These are phyloP conservation scores for Meira nashicola DNA, from an alignment of 1,284 basidiomycete genomes.

Conservation along the genomic window DNA sequence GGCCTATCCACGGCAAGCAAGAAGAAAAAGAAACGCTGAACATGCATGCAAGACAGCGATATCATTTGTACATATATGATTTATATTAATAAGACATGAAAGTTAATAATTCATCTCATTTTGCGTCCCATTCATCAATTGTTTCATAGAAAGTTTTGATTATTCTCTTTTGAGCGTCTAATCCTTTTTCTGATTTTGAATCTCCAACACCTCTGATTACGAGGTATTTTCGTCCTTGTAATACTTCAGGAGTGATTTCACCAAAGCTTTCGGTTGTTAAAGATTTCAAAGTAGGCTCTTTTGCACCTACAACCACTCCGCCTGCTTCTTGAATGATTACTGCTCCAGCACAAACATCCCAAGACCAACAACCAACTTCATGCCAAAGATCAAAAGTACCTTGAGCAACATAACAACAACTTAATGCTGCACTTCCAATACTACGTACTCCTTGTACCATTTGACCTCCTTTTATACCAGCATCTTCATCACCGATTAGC, in stretches of 20 bases:
- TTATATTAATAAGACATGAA: neutral
- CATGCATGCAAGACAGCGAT: neutral
- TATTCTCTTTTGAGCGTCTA: slow-evolving; percentile 71
- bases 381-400: slow-evolving; percentile 48
- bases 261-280: slow-evolving; percentile 56
- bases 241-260: slow-evolving; percentile 63
- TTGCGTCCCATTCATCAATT: slow-evolving; percentile 65
- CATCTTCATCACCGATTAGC: slow-evolving; percentile 68
- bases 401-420: slow-evolving; percentile 40
- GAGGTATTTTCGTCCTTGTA: slow-evolving; percentile 80
- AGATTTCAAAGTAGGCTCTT: slow-evolving; percentile 32
- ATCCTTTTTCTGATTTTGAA: slow-evolving; percentile 58
- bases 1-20: neutral
- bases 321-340: slow-evolving; percentile 74
- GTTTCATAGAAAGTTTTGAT: slow-evolving; percentile 78
- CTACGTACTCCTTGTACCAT: slow-evolving; percentile 66
- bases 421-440: slow-evolving; percentile 45
- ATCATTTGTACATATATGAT: neutral
- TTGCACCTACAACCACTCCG: slow-evolving; percentile 6
- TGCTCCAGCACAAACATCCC: slow-evolving; percentile 67
- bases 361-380: slow-evolving; percentile 51
- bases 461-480: slow-evolving; percentile 64
- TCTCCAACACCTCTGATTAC: slow-evolving; percentile 60
- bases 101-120: neutral
- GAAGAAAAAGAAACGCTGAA: slow-evolving; percentile 7